Evolutionary conservation across 1,139 yeast species (phyloP), one percentile per base, ranked within the genome.

Genomic region (Martiniozyma asiatica): DNA sequence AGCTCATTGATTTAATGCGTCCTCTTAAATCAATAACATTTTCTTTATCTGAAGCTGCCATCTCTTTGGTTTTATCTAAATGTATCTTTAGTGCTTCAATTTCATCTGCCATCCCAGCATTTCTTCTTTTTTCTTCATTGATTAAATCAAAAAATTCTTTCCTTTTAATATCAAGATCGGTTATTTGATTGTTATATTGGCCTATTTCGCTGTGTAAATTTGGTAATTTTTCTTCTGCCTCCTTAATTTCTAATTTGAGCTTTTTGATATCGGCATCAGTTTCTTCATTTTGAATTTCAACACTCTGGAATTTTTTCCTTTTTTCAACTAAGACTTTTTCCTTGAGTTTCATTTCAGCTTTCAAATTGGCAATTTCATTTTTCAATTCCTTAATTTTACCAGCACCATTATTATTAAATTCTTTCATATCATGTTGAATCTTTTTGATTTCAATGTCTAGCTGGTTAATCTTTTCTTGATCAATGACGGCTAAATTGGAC

Each of bases 381-480:
- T 74, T 71, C 33, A 92, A 58, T 41, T 79, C 71, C 33, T 72
- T 70, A 35, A 92, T 62, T 51, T 89, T 92, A 1, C 77, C 68
- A 1, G 87, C 84, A 43, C 85, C 87, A 51, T 92, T 81, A 33
- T 60, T 63, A 37, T 70, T 72, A 51, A 87, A 87, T 43, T 92
- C 98, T 31, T 64, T 61, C 61, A 85, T 81, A 51, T 92, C 98
- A 20, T 61, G 66, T 47, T 80, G 84, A 34, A 82, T 74, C 6
- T 51, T 51, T 7, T 47, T 40, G n/a, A 82, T 67, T 25, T 75
- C 81, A 1, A 37, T 34, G 5, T 29, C 29, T 11, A 30, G 36
- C n/a, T 12, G 14, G 7, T 18, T 14, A 2, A 31, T 36, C 14
- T 32, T 30, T 24, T 55, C 25, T 43, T 36, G 56, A 52, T 25